Evolutionary conservation across 345 rosid genomes (phyloP), one percentile per base, ranked within the genome.

Genomic region (Angophora floribunda): DNA sequence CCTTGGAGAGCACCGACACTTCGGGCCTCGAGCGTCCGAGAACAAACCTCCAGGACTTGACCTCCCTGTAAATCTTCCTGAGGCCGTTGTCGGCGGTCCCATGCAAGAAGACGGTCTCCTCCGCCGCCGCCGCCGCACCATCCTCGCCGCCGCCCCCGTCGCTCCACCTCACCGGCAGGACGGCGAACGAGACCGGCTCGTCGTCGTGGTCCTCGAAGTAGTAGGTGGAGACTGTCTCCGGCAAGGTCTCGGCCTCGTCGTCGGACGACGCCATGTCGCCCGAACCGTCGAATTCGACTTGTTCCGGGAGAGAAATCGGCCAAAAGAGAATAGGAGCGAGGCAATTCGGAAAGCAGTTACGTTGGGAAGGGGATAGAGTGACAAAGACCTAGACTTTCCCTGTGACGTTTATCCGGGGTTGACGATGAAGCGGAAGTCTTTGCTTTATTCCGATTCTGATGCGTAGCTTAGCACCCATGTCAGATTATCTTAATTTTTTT

Each of bases 31-130:
- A 89, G 89, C 92, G 91, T 28, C 86, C 85, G n/a, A 98, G 92
- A 86, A 95, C 95, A 78, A 96, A 94, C 90, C 91, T 95, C 99
- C 99, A 98, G 7, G 95, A 97, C 51, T 87, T 94, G 12, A 97
- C 96, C 87, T 65, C 92, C 93, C 91, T 92, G 93, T 91, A 92
- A 78, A 97, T 89, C 55, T 90, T 92, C 88, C 89, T 90, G 49
- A 94, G 97, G 51, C 98, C 98, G 13, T 90, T 90, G 44, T 93
- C 97, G n/a, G 92, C 93, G 7, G 88, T 87, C 21, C 99, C 99
- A 30, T 93, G 89, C 92, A 97, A 75, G 91, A 93, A 96, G 6
- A 96, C 78, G 86, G 87, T 84, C 57, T 63, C 86, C 61, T 22
- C 61, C 28, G 61, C 28, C 28, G 61, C 61, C 30, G 80, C 89